Base-by-base conservation (phyloP, 169 alveolate genomes). In the Cryptosporidium xiaoi region DNA sequence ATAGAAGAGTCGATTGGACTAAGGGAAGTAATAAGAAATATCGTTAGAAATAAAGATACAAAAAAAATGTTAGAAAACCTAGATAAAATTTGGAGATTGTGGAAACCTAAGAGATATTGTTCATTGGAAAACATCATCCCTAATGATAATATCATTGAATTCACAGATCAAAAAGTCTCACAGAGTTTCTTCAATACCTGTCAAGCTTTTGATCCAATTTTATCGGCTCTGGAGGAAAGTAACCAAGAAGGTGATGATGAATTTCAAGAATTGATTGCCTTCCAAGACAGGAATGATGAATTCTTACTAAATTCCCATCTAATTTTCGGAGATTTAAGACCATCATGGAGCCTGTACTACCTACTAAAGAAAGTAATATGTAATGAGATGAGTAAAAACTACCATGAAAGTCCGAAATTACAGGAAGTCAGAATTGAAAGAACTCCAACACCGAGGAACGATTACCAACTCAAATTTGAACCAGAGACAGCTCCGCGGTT, bases 391-490 rank as follows among this genome's bases (percentile, higher is more conserved):
- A 77, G 65, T 18, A 64, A 60, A 27, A 24, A 62, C 64, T 77
- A 60, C 16, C 51, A 83, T 67, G 44, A 71, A 24, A 27, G 27
- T 53, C 29, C 7, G 1, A 24, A 60, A 16, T n/a, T 29, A 12
- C 12, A 27, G 1, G 83, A 71, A 6, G 62, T 51, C 7, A 18
- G 7, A 1, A 33, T 5, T 18, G 71, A 7, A 82, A 65, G 50
- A 31, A 66, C 44, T 31, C 62, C 12, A 31, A 62, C 20, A 18
- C 20, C 36, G 2, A 16, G 8, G 15, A 31, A 4, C 62, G 44
- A 90, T 65, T 90, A 90, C 46, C 93, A 90, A 27, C 58, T 85
- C 46, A 90, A 90, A 20, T 90, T 90, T 46, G 93, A 90, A 34
- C 93, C 93, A 18, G 27, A 51, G 10, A 3, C 40, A 2, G 71